phyloP scores from a whole-genome alignment of 345 rosid species.

The Euphorbia peplus region DNA sequence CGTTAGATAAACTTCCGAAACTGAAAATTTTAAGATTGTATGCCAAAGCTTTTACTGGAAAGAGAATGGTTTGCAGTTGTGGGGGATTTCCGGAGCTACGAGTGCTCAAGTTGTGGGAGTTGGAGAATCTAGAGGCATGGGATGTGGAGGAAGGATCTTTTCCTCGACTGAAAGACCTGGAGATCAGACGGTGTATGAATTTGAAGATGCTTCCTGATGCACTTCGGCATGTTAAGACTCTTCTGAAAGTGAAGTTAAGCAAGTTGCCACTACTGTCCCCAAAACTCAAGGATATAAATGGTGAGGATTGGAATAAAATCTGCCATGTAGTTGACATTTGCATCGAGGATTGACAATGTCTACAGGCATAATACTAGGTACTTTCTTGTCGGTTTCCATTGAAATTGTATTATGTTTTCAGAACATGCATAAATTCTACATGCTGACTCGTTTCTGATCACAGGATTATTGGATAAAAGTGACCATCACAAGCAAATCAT shows the following conservation, averaged over 20 bases:
- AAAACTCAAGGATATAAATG: neutral
- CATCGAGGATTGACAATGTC: neutral
- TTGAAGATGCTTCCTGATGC: slow-evolving; percentile 16
- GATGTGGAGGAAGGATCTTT: slow-evolving; percentile 5
- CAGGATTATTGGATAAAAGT: too few relatives aligned
- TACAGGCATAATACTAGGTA: too few relatives aligned
- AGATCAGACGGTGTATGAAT: slow-evolving; percentile 1
- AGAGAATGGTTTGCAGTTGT: neutral
- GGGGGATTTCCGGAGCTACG: neutral
- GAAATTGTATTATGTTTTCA: too few relatives aligned
- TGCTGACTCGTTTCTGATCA: too few relatives aligned
- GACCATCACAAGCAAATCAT: slow-evolving; percentile 47
- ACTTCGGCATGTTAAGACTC: neutral
- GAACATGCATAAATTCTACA: too few relatives aligned
- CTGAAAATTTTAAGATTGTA: slow-evolving; percentile 17
- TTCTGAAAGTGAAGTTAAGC: neutral
- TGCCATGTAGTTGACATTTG: neutral
- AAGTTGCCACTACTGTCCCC: slow-evolving; percentile 4
- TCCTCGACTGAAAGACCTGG: neutral
- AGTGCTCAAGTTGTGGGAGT: neutral
- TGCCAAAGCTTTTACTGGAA: slow-evolving; percentile 15
- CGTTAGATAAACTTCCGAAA: slow-evolving; percentile 17
- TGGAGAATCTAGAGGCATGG: neutral
- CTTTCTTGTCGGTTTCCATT: too few relatives aligned
- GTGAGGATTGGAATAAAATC: slow-evolving; percentile 5